phyloP scores from a whole-genome alignment of 345 rosid species.

The Bretschneidera sinensis region DNA sequence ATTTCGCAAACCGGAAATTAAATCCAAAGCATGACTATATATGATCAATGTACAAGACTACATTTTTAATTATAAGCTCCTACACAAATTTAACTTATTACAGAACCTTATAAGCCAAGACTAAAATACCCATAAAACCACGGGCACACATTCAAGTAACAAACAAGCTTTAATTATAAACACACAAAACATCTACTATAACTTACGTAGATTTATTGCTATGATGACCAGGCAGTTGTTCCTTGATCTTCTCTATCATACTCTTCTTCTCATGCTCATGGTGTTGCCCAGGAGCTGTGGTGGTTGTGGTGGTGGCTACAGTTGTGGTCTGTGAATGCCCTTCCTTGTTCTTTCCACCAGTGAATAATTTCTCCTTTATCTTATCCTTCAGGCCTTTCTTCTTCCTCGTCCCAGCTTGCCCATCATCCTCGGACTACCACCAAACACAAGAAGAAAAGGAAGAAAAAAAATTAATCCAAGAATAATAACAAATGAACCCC shows the following conservation, averaged over 20 bases:
- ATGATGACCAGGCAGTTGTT: conserved; percentile 63
- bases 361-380: conserved; percentile 64
- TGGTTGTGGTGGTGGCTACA: conserved; percentile 14
- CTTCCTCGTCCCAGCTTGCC: conserved; percentile 76
- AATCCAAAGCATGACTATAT: too few relatives aligned
- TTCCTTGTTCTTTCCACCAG: conserved; percentile 40
- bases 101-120: too few relatives aligned
- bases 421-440: conserved; percentile 60
- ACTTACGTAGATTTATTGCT: too few relatives aligned
- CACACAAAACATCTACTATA: too few relatives aligned
- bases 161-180: too few relatives aligned
- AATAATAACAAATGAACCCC: not conserved
- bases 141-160: too few relatives aligned
- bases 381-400: conserved; percentile 65
- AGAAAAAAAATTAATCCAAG: too few relatives aligned
- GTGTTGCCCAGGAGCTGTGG: conserved; percentile 9
- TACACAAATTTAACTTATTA: too few relatives aligned
- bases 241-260: conserved; percentile 72
- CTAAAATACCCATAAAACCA: too few relatives aligned
- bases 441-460: not conserved
- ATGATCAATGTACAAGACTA: too few relatives aligned
- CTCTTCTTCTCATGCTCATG: conserved; percentile 62
- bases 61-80: too few relatives aligned
- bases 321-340: conserved; percentile 25
- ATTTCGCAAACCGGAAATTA: too few relatives aligned